Base-by-base conservation (phyloP, 352 stramenopile species). In the Globisporangium okanoganense region DNA sequence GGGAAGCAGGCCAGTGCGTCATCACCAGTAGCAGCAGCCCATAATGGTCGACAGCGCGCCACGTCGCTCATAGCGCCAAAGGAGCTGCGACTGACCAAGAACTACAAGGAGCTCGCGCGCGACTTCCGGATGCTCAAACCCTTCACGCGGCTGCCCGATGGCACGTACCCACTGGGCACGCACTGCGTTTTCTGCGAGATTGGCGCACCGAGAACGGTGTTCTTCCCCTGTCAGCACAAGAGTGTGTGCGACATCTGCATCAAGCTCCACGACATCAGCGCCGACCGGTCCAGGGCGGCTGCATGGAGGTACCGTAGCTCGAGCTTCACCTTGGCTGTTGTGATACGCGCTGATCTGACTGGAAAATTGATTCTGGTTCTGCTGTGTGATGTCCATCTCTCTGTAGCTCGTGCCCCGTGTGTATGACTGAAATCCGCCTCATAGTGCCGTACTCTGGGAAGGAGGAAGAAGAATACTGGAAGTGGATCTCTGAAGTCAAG, bases 211-310 rank as follows among this genome's bases (percentile, higher is more conserved):
- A 73, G 48, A 0, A 69, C 69, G 27, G 76, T 88, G 8, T 77
- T 88, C 62, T 88, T 84, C 65, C 76, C 76, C 18, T 90, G 81
- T 31, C 73, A 88, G 63, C 81, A 90, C 69, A 75, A 79, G 62
- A 86, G 76, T 57, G 75, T 84, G 16, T 90, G 81, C 65, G 71
- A 86, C 36, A 51, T 61, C 20, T 88, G 81, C 66, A 71, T 87
- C 51, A 43, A 69, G 7, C 49, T 63, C 7, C 71, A 85, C 49
- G 47, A 75, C 29, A 85, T 87, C 38, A 71, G 62, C 16, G 57
- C 66, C 1, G 61, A 79, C 41, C 61, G 62, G 18, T 50, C 62
- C 2, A 56, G 68, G 6, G 27, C 64, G 9, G 40, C 44, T 2
- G 51, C 69, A n/a, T 80, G 72, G 74, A 71, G 65, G 77, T 86